phyloP scores from a whole-genome alignment of 192 early-diverging fungal species.

The Coemansia sp. region DNA sequence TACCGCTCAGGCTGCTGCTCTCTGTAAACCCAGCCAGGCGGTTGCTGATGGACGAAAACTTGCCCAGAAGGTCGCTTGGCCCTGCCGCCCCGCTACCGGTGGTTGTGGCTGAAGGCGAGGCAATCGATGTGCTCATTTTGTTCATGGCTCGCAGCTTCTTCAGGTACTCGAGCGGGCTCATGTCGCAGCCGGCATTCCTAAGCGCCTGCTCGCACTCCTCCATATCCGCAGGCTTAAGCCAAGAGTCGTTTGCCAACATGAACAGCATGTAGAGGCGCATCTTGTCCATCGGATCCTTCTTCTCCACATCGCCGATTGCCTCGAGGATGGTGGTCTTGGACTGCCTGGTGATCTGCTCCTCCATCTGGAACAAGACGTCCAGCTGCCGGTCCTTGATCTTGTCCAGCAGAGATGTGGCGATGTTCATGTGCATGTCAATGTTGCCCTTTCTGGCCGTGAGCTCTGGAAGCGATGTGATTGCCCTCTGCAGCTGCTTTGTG shows the following conservation, averaged over 20 bases:
- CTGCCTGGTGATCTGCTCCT: slow-evolving; percentile 81
- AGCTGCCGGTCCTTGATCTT: slow-evolving; percentile 90
- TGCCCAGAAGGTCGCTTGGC: slow-evolving; percentile 46
- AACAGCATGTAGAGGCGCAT: slow-evolving; percentile 86
- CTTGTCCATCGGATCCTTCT: slow-evolving; percentile 83
- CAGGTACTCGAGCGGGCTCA: slow-evolving; percentile 76
- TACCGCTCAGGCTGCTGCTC: slow-evolving; percentile 67
- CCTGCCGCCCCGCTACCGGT: slow-evolving; percentile 3
- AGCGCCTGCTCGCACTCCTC: slow-evolving; percentile 80
- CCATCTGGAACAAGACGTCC: slow-evolving; percentile 91
- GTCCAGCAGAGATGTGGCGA: slow-evolving; percentile 85
- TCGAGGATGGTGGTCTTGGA: slow-evolving; percentile 78
- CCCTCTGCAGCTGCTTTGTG: slow-evolving; percentile 83
- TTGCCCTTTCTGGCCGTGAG: slow-evolving; percentile 89
- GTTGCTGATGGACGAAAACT: slow-evolving; percentile 69
- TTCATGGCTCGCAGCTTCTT: slow-evolving; percentile 58
- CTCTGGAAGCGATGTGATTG: slow-evolving; percentile 91
- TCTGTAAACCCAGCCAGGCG: slow-evolving; percentile 69
- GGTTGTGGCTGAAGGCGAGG: slow-evolving; percentile 15
- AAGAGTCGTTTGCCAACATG: slow-evolving; percentile 64
- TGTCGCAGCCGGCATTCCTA: slow-evolving; percentile 64
- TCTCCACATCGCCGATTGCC: slow-evolving; percentile 74
- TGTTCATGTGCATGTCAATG: slow-evolving; percentile 99
- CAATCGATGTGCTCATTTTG: slow-evolving; percentile 31
- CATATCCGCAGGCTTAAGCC: slow-evolving; percentile 78